A percentile compares a stretch with the other conserved stretches of the same genome.
Evolutionary conservation across 2,329 filamentous ascomycete species (phyloP).

Genomic region (Exophiala aquamarina): DNA sequence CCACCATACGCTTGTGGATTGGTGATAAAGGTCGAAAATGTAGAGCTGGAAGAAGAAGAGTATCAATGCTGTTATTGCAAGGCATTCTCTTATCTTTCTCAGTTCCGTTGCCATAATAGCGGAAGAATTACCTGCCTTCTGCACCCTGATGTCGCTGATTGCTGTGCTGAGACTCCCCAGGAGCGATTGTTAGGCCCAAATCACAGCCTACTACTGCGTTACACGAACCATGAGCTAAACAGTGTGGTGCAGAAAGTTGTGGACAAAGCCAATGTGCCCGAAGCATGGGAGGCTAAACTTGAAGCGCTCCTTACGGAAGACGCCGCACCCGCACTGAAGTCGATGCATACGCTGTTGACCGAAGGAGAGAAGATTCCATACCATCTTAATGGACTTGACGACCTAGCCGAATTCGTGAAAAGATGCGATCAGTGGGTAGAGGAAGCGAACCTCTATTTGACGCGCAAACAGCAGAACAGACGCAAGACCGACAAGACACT

Average conservation of each 20-base stretch:
- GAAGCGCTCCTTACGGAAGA: slow-evolving; percentile 81
- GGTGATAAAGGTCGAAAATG: slow-evolving; percentile 65
- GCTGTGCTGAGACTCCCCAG: slow-evolving; percentile 68
- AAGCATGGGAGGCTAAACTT: slow-evolving; percentile 88
- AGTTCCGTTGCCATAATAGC: slow-evolving; percentile 79
- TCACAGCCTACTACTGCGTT: slow-evolving; percentile 76
- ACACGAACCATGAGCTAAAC: slow-evolving; percentile 69
- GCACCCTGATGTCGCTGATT: slow-evolving; percentile 78
- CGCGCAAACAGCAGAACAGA: slow-evolving; percentile 94
- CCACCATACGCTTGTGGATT: slow-evolving; percentile 55
- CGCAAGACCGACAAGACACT: slow-evolving; percentile 90
- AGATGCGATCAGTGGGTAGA: slow-evolving; percentile 98
- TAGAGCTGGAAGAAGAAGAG: slow-evolving; percentile 83
- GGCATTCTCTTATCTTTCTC: slow-evolving; percentile 83
- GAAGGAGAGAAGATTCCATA: slow-evolving; percentile 97
- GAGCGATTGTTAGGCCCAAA: slow-evolving; percentile 68
- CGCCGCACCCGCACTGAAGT: slow-evolving; percentile 79
- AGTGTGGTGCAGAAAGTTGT: slow-evolving; percentile 71
- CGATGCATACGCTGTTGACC: slow-evolving; percentile 76
- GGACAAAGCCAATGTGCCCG: slow-evolving; percentile 82
- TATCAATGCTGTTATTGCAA: slow-evolving; percentile 93
- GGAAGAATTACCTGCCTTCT: slow-evolving; percentile 79
- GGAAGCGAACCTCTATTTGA: slow-evolving; percentile 92
- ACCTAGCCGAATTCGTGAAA: slow-evolving; percentile 86
- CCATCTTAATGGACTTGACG: slow-evolving; percentile 76